These are phyloP conservation scores for Exophiala mesophila DNA, from an alignment of 2,329 filamentous ascomycete genomes.

Conservation along the genomic window DNA sequence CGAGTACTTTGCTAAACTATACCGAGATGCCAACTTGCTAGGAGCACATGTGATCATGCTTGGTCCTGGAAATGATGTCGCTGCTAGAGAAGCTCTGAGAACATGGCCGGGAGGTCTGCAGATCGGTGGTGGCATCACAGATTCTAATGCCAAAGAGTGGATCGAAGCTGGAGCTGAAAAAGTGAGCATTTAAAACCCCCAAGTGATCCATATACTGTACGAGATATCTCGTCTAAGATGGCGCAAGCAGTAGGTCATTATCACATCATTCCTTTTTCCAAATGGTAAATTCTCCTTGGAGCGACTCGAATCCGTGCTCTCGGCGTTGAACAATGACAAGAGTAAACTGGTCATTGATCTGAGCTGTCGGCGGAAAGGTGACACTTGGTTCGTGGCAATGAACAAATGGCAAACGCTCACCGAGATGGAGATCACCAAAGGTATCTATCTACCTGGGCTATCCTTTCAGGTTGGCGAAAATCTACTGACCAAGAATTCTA, in stretches of 20 bases:
- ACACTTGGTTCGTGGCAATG: slow-evolving; percentile 94
- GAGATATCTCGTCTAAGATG: slow-evolving; percentile 9
- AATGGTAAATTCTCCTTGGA: slow-evolving; percentile 73
- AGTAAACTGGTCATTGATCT: slow-evolving; percentile 88
- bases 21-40: slow-evolving; percentile 65
- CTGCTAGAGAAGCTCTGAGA: slow-evolving; percentile 68
- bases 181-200: slow-evolving; percentile 49
- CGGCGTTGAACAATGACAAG: slow-evolving; percentile 67
- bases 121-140: slow-evolving; percentile 88
- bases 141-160: slow-evolving; percentile 79
- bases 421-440: slow-evolving; percentile 86
- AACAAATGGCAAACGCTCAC: slow-evolving; percentile 99
- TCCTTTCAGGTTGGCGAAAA: slow-evolving; percentile 4
- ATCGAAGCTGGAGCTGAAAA: slow-evolving; percentile 83
- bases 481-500: too few species aligned
- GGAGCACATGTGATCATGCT: slow-evolving; percentile 97
- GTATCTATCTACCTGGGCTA: slow-evolving; percentile 46
- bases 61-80: slow-evolving; percentile 76
- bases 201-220: not conserved
- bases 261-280: slow-evolving; percentile 93
- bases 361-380: slow-evolving; percentile 73
- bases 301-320: slow-evolving; percentile 68
- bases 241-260: slow-evolving; percentile 69
- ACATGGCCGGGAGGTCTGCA: slow-evolving; percentile 80
- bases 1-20: slow-evolving; percentile 73